phyloP scores from a whole-genome alignment of 2,329 filamentous ascomycete species.

The Colletotrichum phormii region DNA sequence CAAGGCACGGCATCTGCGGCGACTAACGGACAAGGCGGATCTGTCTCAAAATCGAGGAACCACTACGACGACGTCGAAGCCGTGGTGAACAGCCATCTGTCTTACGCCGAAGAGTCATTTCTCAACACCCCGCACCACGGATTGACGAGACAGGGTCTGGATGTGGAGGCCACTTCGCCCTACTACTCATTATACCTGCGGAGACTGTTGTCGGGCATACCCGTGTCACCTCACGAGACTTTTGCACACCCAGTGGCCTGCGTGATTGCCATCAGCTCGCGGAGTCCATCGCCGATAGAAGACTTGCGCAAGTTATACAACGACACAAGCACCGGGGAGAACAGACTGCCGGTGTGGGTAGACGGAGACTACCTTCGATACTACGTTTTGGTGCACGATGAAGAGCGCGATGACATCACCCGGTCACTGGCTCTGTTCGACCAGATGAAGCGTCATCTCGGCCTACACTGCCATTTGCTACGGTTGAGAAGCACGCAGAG shows the following conservation, averaged over 20 bases:
- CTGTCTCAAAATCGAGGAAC: constrained; percentile 35
- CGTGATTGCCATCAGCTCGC: constrained; percentile 94
- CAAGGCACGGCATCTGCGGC: constrained; percentile 42
- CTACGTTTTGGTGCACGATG: constrained; percentile 96
- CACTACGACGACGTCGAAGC: constrained; percentile 77
- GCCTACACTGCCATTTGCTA: constrained; percentile 92
- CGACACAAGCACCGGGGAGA: constrained; percentile 82
- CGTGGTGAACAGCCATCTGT: constrained; percentile 82
- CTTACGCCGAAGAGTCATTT: constrained; percentile 75
- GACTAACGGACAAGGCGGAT: constrained; percentile 43
- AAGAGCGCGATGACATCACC: constrained; percentile 92
- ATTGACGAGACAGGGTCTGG: constrained; percentile 54
- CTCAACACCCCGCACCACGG: constrained; percentile 51
- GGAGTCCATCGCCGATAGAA: constrained; percentile 85
- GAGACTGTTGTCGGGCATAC: constrained; percentile 82
- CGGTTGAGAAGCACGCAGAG: constrained; percentile 87
- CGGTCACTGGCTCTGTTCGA: constrained; percentile 93
- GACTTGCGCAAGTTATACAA: constrained; percentile 86
- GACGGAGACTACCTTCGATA: constrained; percentile 94
- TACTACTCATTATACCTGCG: constrained; percentile 90
- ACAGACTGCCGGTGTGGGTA: constrained; percentile 84
- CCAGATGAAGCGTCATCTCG: constrained; percentile 99
- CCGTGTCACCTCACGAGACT: constrained; percentile 87
- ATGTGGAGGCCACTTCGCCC: constrained; percentile 71
- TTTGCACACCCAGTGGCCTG: constrained; percentile 95